phyloP scores from a whole-genome alignment of 257 asterid genomes.

The Nicotiana attenuata region DNA sequence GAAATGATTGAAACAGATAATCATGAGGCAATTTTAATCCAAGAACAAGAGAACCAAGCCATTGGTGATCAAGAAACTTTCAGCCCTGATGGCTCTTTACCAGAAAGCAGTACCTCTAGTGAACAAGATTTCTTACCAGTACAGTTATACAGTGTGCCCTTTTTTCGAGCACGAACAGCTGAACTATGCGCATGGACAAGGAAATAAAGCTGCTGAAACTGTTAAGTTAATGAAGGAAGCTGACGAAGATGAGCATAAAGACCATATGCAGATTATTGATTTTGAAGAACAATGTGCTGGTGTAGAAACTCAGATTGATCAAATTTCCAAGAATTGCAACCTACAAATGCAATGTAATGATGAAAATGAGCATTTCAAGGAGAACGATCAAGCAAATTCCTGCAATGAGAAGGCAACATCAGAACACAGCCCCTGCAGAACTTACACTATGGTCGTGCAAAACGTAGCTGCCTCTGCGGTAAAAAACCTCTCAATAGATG shows the following conservation, averaged over 20 bases:
- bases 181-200: neutral
- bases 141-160: too few relatives aligned
- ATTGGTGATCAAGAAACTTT: too few relatives aligned
- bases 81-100: neutral
- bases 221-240: neutral
- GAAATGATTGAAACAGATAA: neutral
- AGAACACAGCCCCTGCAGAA: neutral
- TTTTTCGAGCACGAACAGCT: neutral
- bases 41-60: neutral
- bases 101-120: neutral
- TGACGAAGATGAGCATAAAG: slow-evolving; percentile 6
- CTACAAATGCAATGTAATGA: neutral
- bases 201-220: neutral
- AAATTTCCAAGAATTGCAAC: neutral
- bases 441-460: slow-evolving; percentile 7
- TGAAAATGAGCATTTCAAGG: slow-evolving; percentile 9
- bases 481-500: neutral
- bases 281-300: too few relatives aligned
- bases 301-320: neutral
- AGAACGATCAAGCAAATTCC: neutral
- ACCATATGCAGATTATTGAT: neutral
- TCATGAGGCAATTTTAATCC: neutral
- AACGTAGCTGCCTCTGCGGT: slow-evolving; percentile 7
- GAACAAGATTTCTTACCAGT: neutral
- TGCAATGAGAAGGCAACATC: slow-evolving; percentile 2